A percentile compares a stretch with the other conserved stretches of the same genome.
These are phyloP conservation scores for Acrodontium crateriforme DNA, from an alignment of 2,329 filamentous ascomycete species.

Conservation along the genomic window DNA sequence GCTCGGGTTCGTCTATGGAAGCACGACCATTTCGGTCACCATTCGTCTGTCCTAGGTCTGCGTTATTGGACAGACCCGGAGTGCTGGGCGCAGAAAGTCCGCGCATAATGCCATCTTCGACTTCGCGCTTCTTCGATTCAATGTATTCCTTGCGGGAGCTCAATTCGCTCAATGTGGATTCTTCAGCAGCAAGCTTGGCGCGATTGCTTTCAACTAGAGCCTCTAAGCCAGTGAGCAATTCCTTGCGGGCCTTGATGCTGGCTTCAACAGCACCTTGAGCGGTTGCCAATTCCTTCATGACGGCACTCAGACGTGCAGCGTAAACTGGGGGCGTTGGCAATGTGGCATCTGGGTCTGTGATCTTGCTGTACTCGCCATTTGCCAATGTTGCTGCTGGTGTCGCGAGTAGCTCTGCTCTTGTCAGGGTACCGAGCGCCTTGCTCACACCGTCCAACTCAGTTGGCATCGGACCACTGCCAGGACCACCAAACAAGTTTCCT, in stretches of 20 bases:
- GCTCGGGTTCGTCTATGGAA: slow-evolving; percentile 8
- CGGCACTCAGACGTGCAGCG: slow-evolving; percentile 72
- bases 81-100: slow-evolving; percentile 52
- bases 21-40: slow-evolving; percentile 7
- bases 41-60: slow-evolving; percentile 2
- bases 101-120: slow-evolving; percentile 83
- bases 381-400: slow-evolving; percentile 56
- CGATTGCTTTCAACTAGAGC: slow-evolving; percentile 66
- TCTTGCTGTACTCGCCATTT: slow-evolving; percentile 69
- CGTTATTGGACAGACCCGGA: neutral
- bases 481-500: slow-evolving; percentile 54
- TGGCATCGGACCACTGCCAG: slow-evolving; percentile 44
- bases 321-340: slow-evolving; percentile 77
- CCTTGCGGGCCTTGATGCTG: slow-evolving; percentile 70
- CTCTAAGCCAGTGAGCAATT: slow-evolving; percentile 67
- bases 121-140: slow-evolving; percentile 71
- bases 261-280: slow-evolving; percentile 84
- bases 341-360: slow-evolving; percentile 55
- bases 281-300: slow-evolving; percentile 78
- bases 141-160: slow-evolving; percentile 54
- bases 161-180: slow-evolving; percentile 50
- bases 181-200: slow-evolving; percentile 54
- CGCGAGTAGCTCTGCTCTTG: slow-evolving; percentile 56
- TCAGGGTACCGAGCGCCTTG: slow-evolving; percentile 56
- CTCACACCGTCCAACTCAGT: slow-evolving; percentile 65